Conservation (phyloP, 495 filamentous ascomycete species). For the Penicillium atrosanguineum region DNA sequence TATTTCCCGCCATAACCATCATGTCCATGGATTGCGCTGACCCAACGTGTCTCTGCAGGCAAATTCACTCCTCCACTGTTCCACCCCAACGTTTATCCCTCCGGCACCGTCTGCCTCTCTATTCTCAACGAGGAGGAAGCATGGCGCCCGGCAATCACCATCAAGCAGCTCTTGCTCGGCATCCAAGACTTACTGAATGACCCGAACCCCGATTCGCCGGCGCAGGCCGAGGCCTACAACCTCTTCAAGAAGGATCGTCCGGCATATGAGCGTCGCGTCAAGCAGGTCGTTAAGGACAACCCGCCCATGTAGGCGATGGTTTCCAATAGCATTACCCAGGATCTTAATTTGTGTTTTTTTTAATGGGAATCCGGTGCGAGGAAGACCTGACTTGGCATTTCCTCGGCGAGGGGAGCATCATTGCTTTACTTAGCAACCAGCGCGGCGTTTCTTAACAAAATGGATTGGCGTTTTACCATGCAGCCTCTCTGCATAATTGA, state of each 20-base stretch:
- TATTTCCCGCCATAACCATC: background rate
- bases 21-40: background rate
- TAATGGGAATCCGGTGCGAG: slow-evolving; percentile 1
- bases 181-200: slow-evolving; percentile 95
- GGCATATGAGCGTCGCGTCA: slow-evolving; percentile 86
- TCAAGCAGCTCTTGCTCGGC: slow-evolving; percentile 93
- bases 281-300: slow-evolving; percentile 83
- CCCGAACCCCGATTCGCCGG: slow-evolving; percentile 94
- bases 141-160: slow-evolving; percentile 97
- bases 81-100: slow-evolving; percentile 98
- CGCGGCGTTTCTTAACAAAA: slow-evolving; percentile 23
- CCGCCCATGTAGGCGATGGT: slow-evolving; percentile 54
- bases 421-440: slow-evolving; percentile 19
- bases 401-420: slow-evolving; percentile 15
- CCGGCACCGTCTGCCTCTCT: slow-evolving; percentile 94
- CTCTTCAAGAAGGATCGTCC: slow-evolving; percentile 86
- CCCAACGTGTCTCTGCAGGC: slow-evolving; percentile 53
- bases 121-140: slow-evolving; percentile 99
- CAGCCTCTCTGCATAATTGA: background rate
- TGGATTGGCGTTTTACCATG: slow-evolving; percentile 16
- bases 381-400: slow-evolving; percentile 14
- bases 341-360: slow-evolving; percentile 7
- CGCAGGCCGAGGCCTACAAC: slow-evolving; percentile 96
- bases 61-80: slow-evolving; percentile 96
- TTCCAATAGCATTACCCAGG: slow-evolving; percentile 2